phyloP scores from a whole-genome alignment of 768 basidiomycete genomes.

The Sistotremastrum suecicum region DNA sequence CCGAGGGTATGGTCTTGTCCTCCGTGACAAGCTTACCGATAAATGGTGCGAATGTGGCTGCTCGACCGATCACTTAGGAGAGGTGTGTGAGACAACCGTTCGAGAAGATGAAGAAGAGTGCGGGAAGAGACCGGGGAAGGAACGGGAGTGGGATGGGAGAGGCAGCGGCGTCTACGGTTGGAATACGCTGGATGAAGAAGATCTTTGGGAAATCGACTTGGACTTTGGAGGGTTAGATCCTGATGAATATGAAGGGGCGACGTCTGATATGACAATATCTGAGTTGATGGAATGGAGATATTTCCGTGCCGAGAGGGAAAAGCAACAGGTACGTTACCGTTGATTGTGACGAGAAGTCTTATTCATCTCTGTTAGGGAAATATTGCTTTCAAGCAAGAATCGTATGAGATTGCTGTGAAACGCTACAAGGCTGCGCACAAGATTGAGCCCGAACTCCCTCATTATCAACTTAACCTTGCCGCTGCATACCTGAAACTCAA shows the following conservation, averaged over 20 bases:
- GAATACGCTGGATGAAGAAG: conserved; percentile 65
- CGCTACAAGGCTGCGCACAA: conserved; percentile 45
- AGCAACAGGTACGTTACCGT: conserved; percentile 38
- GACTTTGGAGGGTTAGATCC: conserved; percentile 47
- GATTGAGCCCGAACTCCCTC: conserved; percentile 59
- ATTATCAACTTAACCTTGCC: conserved; percentile 65
- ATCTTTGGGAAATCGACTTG: conserved; percentile 59
- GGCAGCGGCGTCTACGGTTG: conserved; percentile 54
- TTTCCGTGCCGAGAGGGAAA: conserved; percentile 54
- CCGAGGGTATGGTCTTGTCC: conserved; percentile 52
- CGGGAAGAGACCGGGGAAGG: conserved; percentile 45
- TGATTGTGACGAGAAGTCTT: conserved; percentile 3
- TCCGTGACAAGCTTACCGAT: conserved; percentile 55
- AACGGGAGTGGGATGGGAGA: conserved; percentile 65
- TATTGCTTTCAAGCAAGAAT: conserved; percentile 47
- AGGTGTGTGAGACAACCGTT: conserved; percentile 63
- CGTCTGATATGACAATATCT: conserved; percentile 47
- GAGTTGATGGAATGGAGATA: conserved; percentile 68
- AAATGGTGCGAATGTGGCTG: conserved; percentile 79
- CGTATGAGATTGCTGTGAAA: conserved; percentile 38
- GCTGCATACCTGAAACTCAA: conserved; percentile 58
- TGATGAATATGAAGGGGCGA: conserved; percentile 30
- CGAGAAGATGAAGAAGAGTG: conserved; percentile 54
- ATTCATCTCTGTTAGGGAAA: conserved; percentile 37
- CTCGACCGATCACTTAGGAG: conserved; percentile 63